Evolutionary conservation across 78 protist genomes (phyloP).

Genomic region (Paratrimastix pyriformis): DNA sequence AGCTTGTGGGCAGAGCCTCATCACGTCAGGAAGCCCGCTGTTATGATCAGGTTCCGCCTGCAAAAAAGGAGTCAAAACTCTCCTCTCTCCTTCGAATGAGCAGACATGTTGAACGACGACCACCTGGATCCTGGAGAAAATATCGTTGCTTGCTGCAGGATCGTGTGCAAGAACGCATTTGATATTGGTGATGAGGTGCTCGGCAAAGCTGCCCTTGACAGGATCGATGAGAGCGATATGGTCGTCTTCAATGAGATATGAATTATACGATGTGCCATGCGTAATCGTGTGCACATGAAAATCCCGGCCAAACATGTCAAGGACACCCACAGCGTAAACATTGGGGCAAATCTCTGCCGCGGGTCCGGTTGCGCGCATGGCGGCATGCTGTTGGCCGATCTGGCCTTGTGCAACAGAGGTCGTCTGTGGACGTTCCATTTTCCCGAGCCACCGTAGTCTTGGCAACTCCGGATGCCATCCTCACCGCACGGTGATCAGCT

Average conservation of each 20-base stretch:
- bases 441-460: no score
- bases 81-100: not conserved
- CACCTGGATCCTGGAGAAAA: not conserved
- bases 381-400: no score
- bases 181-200: slow-evolving; percentile 14
- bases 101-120: not conserved
- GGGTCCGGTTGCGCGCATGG: no score
- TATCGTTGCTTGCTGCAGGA: not conserved
- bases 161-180: not conserved
- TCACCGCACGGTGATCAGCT: no score
- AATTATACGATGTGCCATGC: slow-evolving; percentile 31
- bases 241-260: slow-evolving; percentile 1
- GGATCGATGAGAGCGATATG: slow-evolving; percentile 20
- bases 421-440: no score
- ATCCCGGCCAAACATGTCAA: slow-evolving; percentile 5
- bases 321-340: slow-evolving; percentile 16
- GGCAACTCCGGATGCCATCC: no score
- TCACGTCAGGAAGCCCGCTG: not conserved
- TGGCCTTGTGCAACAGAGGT: no score
- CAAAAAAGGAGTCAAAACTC: not conserved
- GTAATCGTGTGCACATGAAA: slow-evolving; percentile 33
- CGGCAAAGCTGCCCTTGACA: slow-evolving; percentile 22
- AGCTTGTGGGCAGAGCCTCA: slow-evolving; percentile 17
- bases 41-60: slow-evolving; percentile 42
- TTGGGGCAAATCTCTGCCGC: not conserved